phyloP scores from a whole-genome alignment of 306 rosid genomes.

The Delonix regia region DNA sequence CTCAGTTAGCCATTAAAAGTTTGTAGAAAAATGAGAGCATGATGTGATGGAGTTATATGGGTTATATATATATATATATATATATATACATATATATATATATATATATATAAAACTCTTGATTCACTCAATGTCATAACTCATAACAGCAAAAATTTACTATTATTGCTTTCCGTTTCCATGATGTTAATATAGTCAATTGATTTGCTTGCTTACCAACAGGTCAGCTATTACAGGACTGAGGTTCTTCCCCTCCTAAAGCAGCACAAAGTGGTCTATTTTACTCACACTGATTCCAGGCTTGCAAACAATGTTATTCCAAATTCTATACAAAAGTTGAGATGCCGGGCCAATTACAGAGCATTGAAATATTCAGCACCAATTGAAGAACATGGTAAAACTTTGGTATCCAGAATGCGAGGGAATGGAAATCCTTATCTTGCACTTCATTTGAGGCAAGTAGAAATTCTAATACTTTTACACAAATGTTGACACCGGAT shows the following conservation, averaged over 20 bases:
- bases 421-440: slow-evolving; percentile 73
- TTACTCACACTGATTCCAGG: slow-evolving; percentile 95
- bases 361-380: slow-evolving; percentile 91
- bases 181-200: slow-evolving; percentile 1
- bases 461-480: slow-evolving; percentile 26
- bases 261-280: slow-evolving; percentile 84
- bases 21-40: slow-evolving; percentile 19
- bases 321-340: slow-evolving; percentile 72
- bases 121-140: slow-evolving; percentile 20
- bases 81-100: no score
- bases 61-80: slow-evolving; percentile 13
- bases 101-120: no score
- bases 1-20: slow-evolving; percentile 22
- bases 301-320: slow-evolving; percentile 77
- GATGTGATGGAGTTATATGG: slow-evolving; percentile 4
- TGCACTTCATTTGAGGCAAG: slow-evolving; percentile 96
- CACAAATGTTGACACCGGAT: slow-evolving; percentile 23
- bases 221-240: slow-evolving; percentile 76
- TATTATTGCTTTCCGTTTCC: slow-evolving; percentile 27
- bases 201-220: slow-evolving; percentile 42
- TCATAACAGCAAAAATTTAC: slow-evolving; percentile 17
- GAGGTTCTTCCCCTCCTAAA: slow-evolving; percentile 86
- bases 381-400: slow-evolving; percentile 74
- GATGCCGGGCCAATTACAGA: slow-evolving; percentile 87
- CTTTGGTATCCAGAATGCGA: slow-evolving; percentile 85